These are phyloP conservation scores for Aspergillus unguis DNA, from an alignment of 2,329 filamentous ascomycete species.

Conservation along the genomic window DNA sequence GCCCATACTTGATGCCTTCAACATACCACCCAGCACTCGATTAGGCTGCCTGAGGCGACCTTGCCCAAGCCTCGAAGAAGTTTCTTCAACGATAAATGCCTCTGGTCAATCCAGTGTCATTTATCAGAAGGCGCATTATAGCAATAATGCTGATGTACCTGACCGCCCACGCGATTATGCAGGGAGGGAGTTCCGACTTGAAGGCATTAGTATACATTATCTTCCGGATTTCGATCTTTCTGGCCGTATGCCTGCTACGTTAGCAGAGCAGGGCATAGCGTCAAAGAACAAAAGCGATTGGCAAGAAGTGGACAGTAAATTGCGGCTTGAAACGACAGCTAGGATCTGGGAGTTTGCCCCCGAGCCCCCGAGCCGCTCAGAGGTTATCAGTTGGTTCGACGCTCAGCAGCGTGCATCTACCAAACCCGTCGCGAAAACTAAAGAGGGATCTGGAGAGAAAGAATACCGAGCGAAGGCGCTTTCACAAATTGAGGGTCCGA, in stretches of 20 bases:
- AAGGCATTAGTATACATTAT: constrained; percentile 71
- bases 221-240: constrained; percentile 72
- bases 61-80: constrained; percentile 38
- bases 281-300: constrained; percentile 52
- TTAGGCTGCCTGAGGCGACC: constrained; percentile 26
- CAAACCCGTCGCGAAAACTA: constrained; percentile 2
- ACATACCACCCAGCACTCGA: constrained; percentile 20
- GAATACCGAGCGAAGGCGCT: constrained; percentile 41
- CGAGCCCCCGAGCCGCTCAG: constrained; percentile 65
- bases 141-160: constrained; percentile 78
- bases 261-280: constrained; percentile 51
- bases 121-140: constrained; percentile 84
- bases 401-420: constrained; percentile 26
- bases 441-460: constrained; percentile 6
- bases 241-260: constrained; percentile 55
- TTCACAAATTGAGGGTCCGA: constrained; percentile 86
- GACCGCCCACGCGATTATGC: constrained; percentile 76
- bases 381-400: constrained; percentile 68
- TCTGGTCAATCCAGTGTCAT: constrained; percentile 63
- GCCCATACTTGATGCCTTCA: constrained; percentile 30
- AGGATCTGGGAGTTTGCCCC: constrained; percentile 73
- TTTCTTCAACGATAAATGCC: constrained; percentile 56
- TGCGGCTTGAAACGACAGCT: constrained; percentile 59
- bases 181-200: constrained; percentile 76
- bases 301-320: constrained; percentile 50